Evolutionary conservation across 805 yeast genomes (phyloP), one percentile per base, ranked within the genome.

Genomic region (Metschnikowia vanudenii): DNA sequence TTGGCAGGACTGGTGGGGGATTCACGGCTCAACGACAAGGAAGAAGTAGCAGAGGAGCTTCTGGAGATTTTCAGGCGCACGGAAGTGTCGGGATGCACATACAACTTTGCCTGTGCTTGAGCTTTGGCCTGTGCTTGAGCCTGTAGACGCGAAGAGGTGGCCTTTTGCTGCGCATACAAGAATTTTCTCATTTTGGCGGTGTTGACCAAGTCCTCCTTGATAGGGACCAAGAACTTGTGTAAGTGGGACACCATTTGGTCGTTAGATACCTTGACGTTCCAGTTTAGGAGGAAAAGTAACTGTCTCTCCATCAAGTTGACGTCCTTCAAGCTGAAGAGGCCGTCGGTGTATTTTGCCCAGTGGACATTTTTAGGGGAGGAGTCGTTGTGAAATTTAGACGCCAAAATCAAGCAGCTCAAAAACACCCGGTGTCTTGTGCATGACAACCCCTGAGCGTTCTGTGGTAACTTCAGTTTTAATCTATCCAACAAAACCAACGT

Each of bases 301-400:
- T 86, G 92, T 61, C 88, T 78, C 66, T 86, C 95, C 90, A 86
- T 86, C 51, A 85, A 70, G 63, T 85, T 85, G 53, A 86, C 80
- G 62, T 86, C 95, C 52, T 81, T 81, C 45, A 75, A 65, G 39
- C 74, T 69, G 66, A 86, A 85, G 35, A 86, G 71, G 2, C 88
- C 89, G 57, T 85, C 90, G 5, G 92, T 83, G 65, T 84, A 84
- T 55, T 76, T 78, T 34, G 88, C 82, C 95, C 95, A 86, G 64
- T 85, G 90, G 54, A 74, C 73, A 66, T 86, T 86, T 59, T 84
- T 81, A 50, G 92, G 90, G 11, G 88, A 81, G 5, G 85, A 80
- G 61, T 86, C 95, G 65, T 86, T 85, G 71, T 83, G 85, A 65
- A 73, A 81, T 63, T 86, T 86, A 39, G 89, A 79, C 14, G 88